Percentiles rank a stretch among this genome's conserved stretches.
Evolutionary conservation across 2,329 filamentous ascomycete species (phyloP).

Genomic region (Aspergillus vadensis): DNA sequence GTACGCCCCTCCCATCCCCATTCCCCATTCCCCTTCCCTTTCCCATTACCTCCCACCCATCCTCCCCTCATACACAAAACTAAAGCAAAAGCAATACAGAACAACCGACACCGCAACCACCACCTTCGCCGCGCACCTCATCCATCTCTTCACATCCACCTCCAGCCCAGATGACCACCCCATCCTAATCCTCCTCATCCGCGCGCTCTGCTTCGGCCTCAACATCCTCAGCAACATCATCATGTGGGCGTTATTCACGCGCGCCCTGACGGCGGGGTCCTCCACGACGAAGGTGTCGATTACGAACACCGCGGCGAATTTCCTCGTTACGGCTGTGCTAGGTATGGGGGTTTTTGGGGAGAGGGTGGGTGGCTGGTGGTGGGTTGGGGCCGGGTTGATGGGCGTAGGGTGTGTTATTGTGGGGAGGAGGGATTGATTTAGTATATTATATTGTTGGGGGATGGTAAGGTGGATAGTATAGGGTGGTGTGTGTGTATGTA

Average conservation of each 20-base stretch:
- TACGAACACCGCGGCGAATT: constrained; percentile 66
- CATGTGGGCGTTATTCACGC: constrained; percentile 68
- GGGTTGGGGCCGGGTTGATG: constrained; percentile 61
- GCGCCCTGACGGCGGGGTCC: constrained; percentile 60
- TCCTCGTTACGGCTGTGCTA: constrained; percentile 62
- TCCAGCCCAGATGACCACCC: not conserved
- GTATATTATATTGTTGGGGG: not conserved
- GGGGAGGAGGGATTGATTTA: constrained; percentile 54
- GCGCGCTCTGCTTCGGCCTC: constrained; percentile 56
- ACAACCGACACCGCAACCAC: constrained; percentile 64
- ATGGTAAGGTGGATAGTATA: too few relatives aligned
- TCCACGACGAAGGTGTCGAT: constrained; percentile 65
- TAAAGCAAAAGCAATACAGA: constrained; percentile 33
- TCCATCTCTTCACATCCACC: constrained; percentile 39
- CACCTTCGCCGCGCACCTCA: constrained; percentile 50
- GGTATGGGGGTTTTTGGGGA: constrained; percentile 62
- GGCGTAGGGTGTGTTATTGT: constrained; percentile 65
- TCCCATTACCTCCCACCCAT: too few relatives aligned
- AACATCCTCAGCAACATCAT: constrained; percentile 64
- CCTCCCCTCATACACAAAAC: too few relatives aligned
- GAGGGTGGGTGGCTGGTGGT: constrained; percentile 59
- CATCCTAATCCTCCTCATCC: not conserved
- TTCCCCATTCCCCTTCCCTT: too few relatives aligned
- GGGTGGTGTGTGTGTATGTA: not conserved
- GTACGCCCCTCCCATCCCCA: too few relatives aligned